Evolutionary conservation across 495 filamentous ascomycete species (phyloP).

Genomic region (Penicillium robsamsonii): DNA sequence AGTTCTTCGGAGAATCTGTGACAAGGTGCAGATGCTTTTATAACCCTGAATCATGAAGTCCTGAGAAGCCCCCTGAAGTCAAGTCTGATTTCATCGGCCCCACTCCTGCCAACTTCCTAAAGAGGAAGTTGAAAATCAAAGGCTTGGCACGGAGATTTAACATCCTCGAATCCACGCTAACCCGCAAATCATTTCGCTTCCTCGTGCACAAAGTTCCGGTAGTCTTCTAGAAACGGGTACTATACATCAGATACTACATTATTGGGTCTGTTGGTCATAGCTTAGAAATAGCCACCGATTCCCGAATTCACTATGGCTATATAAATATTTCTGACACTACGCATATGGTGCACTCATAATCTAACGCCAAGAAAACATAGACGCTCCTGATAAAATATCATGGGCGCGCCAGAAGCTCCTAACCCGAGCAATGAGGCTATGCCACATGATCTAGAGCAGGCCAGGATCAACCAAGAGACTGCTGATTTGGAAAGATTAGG

Average conservation of each 20-base stretch:
- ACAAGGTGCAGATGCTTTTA: neutral
- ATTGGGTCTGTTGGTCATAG: constrained; percentile 6
- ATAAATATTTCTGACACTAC: neutral
- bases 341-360: neutral
- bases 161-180: neutral
- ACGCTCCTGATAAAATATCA: neutral
- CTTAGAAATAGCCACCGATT: constrained; percentile 6
- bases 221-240: constrained; percentile 4
- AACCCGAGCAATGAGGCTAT: constrained; percentile 1
- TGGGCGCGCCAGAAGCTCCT: constrained; percentile 1
- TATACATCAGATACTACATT: constrained; percentile 1
- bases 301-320: neutral
- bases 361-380: neutral
- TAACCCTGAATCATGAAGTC: neutral
- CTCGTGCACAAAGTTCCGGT: neutral
- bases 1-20: neutral
- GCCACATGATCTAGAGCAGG: constrained; percentile 1
- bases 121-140: constrained; percentile 16
- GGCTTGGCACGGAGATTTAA: constrained; percentile 14
- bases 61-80: neutral
- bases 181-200: constrained; percentile 5
- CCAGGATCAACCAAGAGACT: constrained; percentile 6
- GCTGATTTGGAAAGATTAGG: constrained; percentile 61
- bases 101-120: constrained; percentile 27
- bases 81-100: constrained; percentile 5